These are phyloP conservation scores for Bassia scoparia DNA, from an alignment of 148 eudicot species.

Conservation along the genomic window DNA sequence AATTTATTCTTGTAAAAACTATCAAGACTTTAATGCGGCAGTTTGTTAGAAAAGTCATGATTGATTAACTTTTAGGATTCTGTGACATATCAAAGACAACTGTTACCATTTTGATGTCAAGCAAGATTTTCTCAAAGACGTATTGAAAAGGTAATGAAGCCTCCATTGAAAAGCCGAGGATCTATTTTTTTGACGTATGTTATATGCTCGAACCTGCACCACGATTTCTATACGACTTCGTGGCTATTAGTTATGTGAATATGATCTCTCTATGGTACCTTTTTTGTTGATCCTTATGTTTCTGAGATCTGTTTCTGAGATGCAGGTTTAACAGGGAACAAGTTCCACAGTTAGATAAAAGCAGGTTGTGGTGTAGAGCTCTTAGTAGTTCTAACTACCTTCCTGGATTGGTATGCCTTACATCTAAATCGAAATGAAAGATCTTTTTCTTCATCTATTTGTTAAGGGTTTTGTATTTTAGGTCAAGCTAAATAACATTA, in stretches of 20 bases:
- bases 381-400: constrained; percentile 97
- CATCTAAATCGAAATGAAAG: background rate
- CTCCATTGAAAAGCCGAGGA: too few species aligned
- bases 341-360: constrained; percentile 67
- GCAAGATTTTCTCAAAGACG: too few species aligned
- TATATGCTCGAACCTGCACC: background rate
- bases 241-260: background rate
- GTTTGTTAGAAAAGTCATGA: background rate
- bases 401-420: constrained; percentile 78
- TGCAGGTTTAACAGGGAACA: constrained; percentile 59
- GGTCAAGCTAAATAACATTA: background rate
- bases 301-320: constrained; percentile 8
- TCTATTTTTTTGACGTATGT: background rate
- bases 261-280: background rate
- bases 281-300: background rate
- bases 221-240: background rate
- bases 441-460: background rate
- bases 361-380: constrained; percentile 86
- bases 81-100: background rate
- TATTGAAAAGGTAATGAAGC: too few species aligned
- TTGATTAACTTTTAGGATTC: background rate
- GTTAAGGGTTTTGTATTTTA: background rate
- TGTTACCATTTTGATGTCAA: too few species aligned
- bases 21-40: background rate
- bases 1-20: background rate